Percentiles rank a stretch among this genome's conserved stretches.
These are phyloP conservation scores for Cenococcum geophilum DNA, from an alignment of 495 filamentous ascomycete genomes.

Conservation along the genomic window DNA sequence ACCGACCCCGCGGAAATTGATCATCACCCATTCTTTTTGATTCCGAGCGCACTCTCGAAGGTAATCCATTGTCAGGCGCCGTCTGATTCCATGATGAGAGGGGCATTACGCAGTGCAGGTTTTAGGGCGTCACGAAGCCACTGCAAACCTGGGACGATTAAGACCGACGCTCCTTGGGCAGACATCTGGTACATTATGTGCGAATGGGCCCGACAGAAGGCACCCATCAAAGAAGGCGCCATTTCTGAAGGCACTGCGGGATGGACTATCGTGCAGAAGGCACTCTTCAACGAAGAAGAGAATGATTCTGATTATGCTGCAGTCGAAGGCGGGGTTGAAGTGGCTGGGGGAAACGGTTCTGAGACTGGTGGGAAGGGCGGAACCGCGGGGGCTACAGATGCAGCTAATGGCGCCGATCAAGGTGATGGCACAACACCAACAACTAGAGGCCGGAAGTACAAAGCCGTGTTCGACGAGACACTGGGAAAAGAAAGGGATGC, in stretches of 20 bases:
- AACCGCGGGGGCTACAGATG: not conserved
- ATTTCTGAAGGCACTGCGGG: conserved; percentile 64
- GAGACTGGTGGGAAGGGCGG: conserved; percentile 20
- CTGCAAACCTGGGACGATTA: conserved; percentile 77
- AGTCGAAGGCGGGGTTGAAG: conserved; percentile 34
- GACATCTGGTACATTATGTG: conserved; percentile 91
- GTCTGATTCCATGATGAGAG: conserved; percentile 62
- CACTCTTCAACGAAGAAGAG: conserved; percentile 24
- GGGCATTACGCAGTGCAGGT: conserved; percentile 71
- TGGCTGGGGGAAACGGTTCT: conserved; percentile 24
- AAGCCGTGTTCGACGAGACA: conserved; percentile 74
- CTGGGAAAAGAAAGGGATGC: conserved; percentile 61
- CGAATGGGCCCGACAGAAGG: conserved; percentile 76
- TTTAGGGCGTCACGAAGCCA: conserved; percentile 80
- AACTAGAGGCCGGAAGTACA: conserved; percentile 42
- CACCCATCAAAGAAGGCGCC: conserved; percentile 62
- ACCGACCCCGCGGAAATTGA: conserved; percentile 44
- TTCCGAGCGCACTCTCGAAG: conserved; percentile 62
- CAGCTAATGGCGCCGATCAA: conserved; percentile 20
- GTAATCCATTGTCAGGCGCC: conserved; percentile 72
- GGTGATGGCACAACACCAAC: conserved; percentile 12
- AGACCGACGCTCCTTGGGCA: conserved; percentile 83
- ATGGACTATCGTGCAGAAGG: conserved; percentile 56
- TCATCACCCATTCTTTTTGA: conserved; percentile 78
- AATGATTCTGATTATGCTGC: conserved; percentile 32